Evolutionary conservation across 2,329 filamentous ascomycete species (phyloP).

Genomic region (Fusarium sp.): DNA sequence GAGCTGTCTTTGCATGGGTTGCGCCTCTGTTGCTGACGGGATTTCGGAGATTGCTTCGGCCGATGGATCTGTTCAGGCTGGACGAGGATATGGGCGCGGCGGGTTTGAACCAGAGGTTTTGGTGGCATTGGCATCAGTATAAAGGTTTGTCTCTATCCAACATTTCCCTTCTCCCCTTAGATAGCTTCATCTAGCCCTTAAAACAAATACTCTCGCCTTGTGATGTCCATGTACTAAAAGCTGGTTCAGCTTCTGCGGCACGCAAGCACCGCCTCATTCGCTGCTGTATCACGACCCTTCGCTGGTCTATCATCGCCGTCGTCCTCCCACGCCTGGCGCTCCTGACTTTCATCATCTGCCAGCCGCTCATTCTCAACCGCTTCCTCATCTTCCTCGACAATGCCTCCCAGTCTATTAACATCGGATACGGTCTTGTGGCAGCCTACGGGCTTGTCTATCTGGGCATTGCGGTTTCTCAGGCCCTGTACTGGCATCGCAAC

Average conservation of each 20-base stretch:
- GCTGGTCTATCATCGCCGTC: constrained; percentile 50
- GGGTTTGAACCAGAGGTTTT: constrained; percentile 50
- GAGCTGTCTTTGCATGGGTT: constrained; percentile 58
- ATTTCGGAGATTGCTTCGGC: constrained; percentile 54
- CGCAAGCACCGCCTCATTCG: constrained; percentile 47
- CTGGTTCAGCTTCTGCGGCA: constrained; percentile 29
- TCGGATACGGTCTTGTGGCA: constrained; percentile 53
- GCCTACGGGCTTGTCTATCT: constrained; percentile 54
- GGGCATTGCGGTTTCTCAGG: constrained; percentile 52
- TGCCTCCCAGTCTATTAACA: constrained; percentile 38
- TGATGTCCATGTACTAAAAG: constrained; percentile 43
- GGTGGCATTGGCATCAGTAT: constrained; percentile 49
- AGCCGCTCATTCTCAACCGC: constrained; percentile 55
- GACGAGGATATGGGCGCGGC: constrained; percentile 53
- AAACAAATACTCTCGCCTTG: constrained; percentile 14
- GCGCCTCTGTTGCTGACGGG: constrained; percentile 56
- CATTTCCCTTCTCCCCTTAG: constrained; percentile 1
- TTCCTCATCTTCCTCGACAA: constrained; percentile 53
- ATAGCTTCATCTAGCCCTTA: constrained; percentile 31
- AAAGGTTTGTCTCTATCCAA: constrained; percentile 40
- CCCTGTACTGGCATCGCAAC: constrained; percentile 52
- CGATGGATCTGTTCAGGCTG: constrained; percentile 55
- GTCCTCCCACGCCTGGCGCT: constrained; percentile 53
- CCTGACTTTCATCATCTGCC: constrained; percentile 56
- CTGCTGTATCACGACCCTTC: constrained; percentile 49